Percentiles rank a stretch among this genome's conserved stretches.
phyloP scores from a whole-genome alignment of 148 eudicot species.

The Rhododendron griersonianum region DNA sequence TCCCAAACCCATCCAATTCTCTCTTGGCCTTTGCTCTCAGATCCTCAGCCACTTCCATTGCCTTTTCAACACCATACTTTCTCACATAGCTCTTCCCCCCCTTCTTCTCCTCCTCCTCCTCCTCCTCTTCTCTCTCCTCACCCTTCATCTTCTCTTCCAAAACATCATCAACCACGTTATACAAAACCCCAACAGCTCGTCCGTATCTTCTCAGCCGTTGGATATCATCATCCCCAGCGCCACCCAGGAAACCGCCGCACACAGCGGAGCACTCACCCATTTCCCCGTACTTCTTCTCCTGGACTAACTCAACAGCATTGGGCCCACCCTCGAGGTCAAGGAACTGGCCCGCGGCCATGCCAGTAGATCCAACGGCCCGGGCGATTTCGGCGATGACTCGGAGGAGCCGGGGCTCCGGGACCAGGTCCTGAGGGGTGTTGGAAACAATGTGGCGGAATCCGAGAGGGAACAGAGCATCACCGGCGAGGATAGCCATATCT shows the following conservation, averaged over 20 bases:
- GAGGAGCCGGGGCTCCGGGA: conserved; percentile 64
- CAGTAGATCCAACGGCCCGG: conserved; percentile 87
- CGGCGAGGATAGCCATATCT: conserved; percentile 90
- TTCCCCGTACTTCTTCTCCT: conserved; percentile 86
- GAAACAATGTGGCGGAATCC: conserved; percentile 88
- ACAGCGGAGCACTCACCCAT: conserved; percentile 92
- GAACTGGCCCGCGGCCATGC: conserved; percentile 92
- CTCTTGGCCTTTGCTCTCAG: conserved; percentile 60
- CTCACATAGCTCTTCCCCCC: conserved; percentile 69
- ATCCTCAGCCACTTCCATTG: conserved; percentile 76
- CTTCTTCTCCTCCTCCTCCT: conserved; percentile 18
- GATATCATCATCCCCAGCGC: conserved; percentile 77
- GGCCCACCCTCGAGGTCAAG: conserved; percentile 82
- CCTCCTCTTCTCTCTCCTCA: conserved; percentile 15
- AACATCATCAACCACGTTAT: conserved; percentile 74
- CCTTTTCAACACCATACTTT: conserved; percentile 85
- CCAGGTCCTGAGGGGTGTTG: conserved; percentile 60
- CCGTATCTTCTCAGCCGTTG: conserved; percentile 73
- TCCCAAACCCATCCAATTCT: conserved; percentile 67
- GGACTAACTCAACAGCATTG: conserved; percentile 57
- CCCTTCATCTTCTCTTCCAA: conserved; percentile 35
- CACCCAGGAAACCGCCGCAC: conserved; percentile 76
- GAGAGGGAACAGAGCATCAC: conserved; percentile 86
- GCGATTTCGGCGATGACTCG: conserved; percentile 76
- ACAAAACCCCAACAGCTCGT: conserved; percentile 77